Percentiles rank a stretch among this genome's conserved stretches.
Conservation (phyloP, 352 stramenopile genomes). For the Globisporangium cystogenes region DNA sequence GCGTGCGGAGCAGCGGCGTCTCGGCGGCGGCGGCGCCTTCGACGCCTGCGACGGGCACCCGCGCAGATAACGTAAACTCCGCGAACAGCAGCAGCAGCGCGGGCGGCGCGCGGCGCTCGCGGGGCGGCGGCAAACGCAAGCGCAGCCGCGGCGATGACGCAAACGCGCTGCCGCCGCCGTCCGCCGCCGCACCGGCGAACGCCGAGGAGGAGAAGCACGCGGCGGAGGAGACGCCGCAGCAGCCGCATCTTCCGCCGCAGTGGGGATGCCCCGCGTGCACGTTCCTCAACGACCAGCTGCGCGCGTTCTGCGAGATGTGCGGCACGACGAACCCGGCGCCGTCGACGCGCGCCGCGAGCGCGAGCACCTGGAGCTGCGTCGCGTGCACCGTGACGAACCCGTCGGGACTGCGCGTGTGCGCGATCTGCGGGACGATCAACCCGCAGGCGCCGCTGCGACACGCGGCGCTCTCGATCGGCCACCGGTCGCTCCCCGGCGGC, state of each 20-base stretch:
- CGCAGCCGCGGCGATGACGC: neutral
- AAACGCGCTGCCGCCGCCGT: neutral
- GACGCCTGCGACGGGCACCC: neutral
- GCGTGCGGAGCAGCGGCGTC: too few species aligned
- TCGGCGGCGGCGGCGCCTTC: neutral
- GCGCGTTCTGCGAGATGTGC: conserved; percentile 74
- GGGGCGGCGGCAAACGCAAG: neutral
- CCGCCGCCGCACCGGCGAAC: too few species aligned
- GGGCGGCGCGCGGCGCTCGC: too few species aligned
- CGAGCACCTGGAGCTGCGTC: conserved; percentile 52
- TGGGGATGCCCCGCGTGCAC: conserved; percentile 71
- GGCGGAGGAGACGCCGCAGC: conserved; percentile 1
- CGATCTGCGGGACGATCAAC: conserved; percentile 61
- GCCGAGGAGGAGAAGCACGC: too few species aligned
- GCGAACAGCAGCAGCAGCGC: neutral
- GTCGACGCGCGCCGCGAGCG: conserved; percentile 1
- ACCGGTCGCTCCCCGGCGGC: conserved; percentile 15
- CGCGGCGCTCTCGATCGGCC: conserved; percentile 32
- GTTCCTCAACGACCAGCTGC: conserved; percentile 57
- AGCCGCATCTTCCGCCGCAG: too few species aligned
- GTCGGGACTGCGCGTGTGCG: conserved; percentile 37
- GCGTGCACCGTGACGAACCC: conserved; percentile 72
- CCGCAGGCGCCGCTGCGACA: conserved; percentile 31
- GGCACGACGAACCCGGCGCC: conserved; percentile 47
- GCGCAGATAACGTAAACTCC: neutral